Base-by-base conservation (phyloP, 345 rosid species). In the Lumnitzera racemosa region DNA sequence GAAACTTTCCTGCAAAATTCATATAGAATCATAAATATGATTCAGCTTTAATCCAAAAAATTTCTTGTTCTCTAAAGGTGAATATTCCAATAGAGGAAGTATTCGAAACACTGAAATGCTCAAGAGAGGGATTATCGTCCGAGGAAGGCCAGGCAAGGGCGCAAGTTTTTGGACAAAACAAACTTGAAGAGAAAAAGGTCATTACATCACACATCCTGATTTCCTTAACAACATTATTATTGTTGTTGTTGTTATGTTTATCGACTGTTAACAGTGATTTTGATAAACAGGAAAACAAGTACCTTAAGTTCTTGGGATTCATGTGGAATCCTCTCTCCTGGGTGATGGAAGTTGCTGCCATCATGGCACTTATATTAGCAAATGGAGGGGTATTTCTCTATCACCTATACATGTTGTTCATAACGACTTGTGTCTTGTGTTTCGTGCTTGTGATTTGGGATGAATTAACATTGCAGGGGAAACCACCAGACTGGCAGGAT, bases 311-410 rank as follows among this genome's bases (percentile, higher is more conserved):
- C 69, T 73, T 89, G 71, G 90, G 96, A 16, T 89, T 89, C 74
- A 89, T 89, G 92, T 89, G 96, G 96, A 89, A 89, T 61, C 90
- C 96, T 1, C 96, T 86, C 47, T 89, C 96, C 2, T 89, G 96
- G 96, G 96, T 89, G 61, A 88, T 88, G 92, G 96, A 88, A 79
- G 52, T 74, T 20, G 96, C 96, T 57, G 96, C 96, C 51, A 69
- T 88, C 17, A 86, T 88, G 96, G 96, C 96, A 49, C 85, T 88
- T 41, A 83, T 62, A 24, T 68, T 88, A 67, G 96, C 92, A 57
- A 88, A 88, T 62, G 96, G 96, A 72, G 88, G 83, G 64, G 96
- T 88, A 78, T 46, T 15, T 17, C 46, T 61, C 53, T 3, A 6
- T 49, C 20, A 20, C 20, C 20, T 20, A 20, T 20, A 20, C 20